A percentile compares a stretch with the other conserved stretches of the same genome.
Evolutionary conservation across 192 early-diverging fungal species (phyloP).

Genomic region (Coemansia sp.): DNA sequence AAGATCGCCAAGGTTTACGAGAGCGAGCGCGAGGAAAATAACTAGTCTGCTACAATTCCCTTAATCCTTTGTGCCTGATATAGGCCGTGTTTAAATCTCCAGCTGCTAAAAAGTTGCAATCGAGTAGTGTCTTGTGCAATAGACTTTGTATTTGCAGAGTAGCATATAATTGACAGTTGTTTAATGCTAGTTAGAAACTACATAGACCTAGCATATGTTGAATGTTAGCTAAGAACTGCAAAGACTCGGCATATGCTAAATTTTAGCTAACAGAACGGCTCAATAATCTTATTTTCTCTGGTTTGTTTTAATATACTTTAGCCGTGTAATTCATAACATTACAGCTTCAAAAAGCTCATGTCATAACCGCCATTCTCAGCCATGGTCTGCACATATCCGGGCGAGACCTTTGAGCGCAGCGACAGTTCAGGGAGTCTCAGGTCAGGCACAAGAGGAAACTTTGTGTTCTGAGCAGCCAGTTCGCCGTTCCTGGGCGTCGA

Average conservation of each 20-base stretch:
- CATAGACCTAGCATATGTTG: too few species aligned
- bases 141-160: too few species aligned
- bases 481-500: background rate
- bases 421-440: conserved; percentile 28
- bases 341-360: conserved; percentile 41
- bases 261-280: too few species aligned
- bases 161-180: too few species aligned
- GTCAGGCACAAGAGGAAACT: conserved; percentile 32
- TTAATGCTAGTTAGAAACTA: too few species aligned
- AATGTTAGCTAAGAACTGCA: too few species aligned
- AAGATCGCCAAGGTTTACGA: conserved; percentile 89
- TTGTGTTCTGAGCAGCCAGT: background rate
- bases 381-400: conserved; percentile 42
- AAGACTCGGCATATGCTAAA: too few species aligned
- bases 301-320: too few species aligned
- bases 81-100: background rate
- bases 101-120: too few species aligned
- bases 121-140: too few species aligned
- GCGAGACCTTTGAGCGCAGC: conserved; percentile 37
- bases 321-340: background rate
- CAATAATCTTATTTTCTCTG: too few species aligned
- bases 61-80: background rate
- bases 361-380: conserved; percentile 46
- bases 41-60: background rate
- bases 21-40: conserved; percentile 48